Conservation (phyloP, 257 asterid genomes). For the Asclepias syriaca region DNA sequence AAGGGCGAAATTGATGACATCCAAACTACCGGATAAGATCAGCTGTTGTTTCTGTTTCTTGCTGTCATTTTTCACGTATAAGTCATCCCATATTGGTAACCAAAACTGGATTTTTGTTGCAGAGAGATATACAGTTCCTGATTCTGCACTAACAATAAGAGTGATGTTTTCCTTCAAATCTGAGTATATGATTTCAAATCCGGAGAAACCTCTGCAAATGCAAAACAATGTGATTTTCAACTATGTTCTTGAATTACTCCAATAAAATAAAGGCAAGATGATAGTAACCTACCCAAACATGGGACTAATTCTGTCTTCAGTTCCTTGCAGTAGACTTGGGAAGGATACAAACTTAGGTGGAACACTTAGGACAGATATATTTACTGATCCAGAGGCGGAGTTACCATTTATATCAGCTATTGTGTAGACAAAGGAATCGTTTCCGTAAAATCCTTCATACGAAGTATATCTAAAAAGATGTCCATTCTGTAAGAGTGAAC, state of each 20-base stretch:
- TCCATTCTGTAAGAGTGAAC: constrained; percentile 62
- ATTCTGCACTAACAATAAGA: constrained; percentile 47
- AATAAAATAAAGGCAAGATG: neutral
- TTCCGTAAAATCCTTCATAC: constrained; percentile 61
- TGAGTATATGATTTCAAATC: constrained; percentile 65
- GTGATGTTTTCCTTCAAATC: constrained; percentile 55
- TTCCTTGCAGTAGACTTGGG: constrained; percentile 62
- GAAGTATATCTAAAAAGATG: constrained; percentile 74
- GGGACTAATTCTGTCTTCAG: constrained; percentile 71
- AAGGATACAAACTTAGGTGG: constrained; percentile 73
- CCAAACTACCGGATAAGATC: constrained; percentile 54
- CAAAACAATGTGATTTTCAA: neutral
- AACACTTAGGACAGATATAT: constrained; percentile 53
- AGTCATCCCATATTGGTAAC: constrained; percentile 50
- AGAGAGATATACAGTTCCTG: constrained; percentile 53
- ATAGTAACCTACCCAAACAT: constrained; percentile 52
- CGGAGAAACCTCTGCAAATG: constrained; percentile 73
- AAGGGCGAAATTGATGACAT: constrained; percentile 63
- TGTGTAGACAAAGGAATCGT: constrained; percentile 61
- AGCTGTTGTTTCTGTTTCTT: constrained; percentile 36
- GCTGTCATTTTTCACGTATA: constrained; percentile 27
- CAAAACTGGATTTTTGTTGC: constrained; percentile 62
- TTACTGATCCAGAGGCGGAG: constrained; percentile 62
- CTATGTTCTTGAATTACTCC: neutral
- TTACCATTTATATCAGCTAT: constrained; percentile 66